A percentile compares a stretch with the other conserved stretches of the same genome.
These are phyloP conservation scores for Populus trichocarpa DNA, from an alignment of 441 rosid species.

Conservation along the genomic window DNA sequence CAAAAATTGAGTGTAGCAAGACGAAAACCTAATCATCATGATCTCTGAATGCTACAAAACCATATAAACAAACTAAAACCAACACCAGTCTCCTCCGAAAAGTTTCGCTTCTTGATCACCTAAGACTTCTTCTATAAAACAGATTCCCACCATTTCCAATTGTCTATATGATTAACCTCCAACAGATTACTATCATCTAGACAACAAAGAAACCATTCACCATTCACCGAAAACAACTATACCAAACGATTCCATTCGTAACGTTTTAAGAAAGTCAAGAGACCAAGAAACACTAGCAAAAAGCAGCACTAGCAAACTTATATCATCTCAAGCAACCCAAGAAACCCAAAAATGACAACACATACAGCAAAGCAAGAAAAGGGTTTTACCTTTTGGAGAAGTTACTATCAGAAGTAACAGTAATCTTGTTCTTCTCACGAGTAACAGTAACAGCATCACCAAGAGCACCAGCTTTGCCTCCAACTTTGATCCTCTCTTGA, in stretches of 20 bases:
- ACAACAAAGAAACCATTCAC: background rate
- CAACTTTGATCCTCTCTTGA: conserved; percentile 79
- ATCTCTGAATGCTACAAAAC: background rate
- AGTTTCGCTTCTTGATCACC: background rate
- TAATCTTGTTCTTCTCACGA: conserved; percentile 55
- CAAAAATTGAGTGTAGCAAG: background rate
- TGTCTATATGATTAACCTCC: background rate
- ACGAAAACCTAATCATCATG: background rate
- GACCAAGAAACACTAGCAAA: background rate
- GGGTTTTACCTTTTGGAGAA: conserved; percentile 19
- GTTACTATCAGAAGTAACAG: conserved; percentile 14
- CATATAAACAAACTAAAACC: background rate
- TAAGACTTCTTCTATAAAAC: background rate
- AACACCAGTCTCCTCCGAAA: background rate
- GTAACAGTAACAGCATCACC: conserved; percentile 56
- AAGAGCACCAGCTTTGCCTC: conserved; percentile 77
- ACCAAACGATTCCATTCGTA: too few relatives aligned
- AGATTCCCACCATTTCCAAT: background rate
- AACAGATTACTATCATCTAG: background rate
- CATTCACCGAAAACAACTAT: background rate
- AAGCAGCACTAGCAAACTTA: background rate
- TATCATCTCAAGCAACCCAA: background rate
- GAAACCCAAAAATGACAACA: background rate
- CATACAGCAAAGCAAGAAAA: background rate
- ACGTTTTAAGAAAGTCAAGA: too few relatives aligned